Evolutionary conservation across 352 stramenopile species (phyloP), one percentile per base, ranked within the genome.

Genomic region (Pythium scleroteichum): DNA sequence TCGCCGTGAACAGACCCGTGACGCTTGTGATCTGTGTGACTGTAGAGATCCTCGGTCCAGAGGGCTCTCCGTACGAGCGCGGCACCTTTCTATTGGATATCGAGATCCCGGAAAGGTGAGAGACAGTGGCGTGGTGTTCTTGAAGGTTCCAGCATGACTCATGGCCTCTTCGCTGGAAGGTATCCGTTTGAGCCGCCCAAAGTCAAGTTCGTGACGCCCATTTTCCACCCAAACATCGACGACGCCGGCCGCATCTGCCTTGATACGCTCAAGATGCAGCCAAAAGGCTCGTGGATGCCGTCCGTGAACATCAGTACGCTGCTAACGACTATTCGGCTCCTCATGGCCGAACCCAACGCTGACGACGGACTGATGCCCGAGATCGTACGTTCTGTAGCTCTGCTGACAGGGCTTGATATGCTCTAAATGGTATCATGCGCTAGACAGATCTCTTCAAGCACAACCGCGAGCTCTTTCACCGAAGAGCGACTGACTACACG

Each of bases 231-330:
- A 14, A 94, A 94, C 60, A 94, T 94, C 48, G 85, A 94, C 42
- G 85, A 93, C 51, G 82, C 71, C 2, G 90, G 90, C 4, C 80
- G 90, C 26, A 97, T 97, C 46, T 97, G 88, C 54, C 78, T 97
- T 5, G 88, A 97, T 64, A 95, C 87, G 13, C 82, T 97, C 51
- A 97, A 97, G 72, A 95, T 94, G 87, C 86, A 92, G 56, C 89
- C 89, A 17, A 92, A 94, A 75, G 90, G 90, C 10, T 96, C 87
- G 22, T 97, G 90, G 90, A 73, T 92, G 23, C 89, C 90, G n/a
- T 96, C 86, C 1, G 90, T 97, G 24, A 97, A 97, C 64, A 91
- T 97, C 48, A 88, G 82, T 47, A 97, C 88, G 17, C 65, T 97
- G 53, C 67, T 97, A 23, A 96, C 90, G 9, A 96, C 88, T 0